phyloP scores from a whole-genome alignment of 2,329 filamentous ascomycete species.

The Basipetospora chlamydospora region DNA sequence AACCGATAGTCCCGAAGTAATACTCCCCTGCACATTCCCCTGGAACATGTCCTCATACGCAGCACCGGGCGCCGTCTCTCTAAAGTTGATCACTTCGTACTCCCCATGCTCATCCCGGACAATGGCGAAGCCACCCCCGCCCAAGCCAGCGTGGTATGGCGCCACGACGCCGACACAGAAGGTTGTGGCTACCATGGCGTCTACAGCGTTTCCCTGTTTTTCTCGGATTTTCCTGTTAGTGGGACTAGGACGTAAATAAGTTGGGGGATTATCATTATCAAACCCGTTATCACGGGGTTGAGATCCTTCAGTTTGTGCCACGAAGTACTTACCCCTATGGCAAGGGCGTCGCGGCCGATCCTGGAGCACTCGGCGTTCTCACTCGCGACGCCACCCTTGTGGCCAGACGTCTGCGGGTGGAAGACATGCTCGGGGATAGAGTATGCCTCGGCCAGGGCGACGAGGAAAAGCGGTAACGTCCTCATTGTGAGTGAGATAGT shows the following conservation, averaged over 20 bases:
- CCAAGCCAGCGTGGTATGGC: slow-evolving; percentile 72
- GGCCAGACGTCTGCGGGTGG: neutral
- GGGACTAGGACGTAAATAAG: too few relatives aligned
- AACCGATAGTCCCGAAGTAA: slow-evolving; percentile 58
- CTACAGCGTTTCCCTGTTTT: slow-evolving; percentile 55
- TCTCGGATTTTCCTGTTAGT: too few relatives aligned
- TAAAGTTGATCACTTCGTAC: slow-evolving; percentile 80
- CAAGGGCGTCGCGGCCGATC: slow-evolving; percentile 50
- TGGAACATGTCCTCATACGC: slow-evolving; percentile 76
- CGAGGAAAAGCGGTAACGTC: neutral
- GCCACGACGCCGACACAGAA: slow-evolving; percentile 63
- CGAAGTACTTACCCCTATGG: slow-evolving; percentile 29
- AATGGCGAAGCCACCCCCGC: slow-evolving; percentile 82
- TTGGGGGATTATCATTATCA: too few relatives aligned
- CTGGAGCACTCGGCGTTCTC: slow-evolving; percentile 54
- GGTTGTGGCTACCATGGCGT: slow-evolving; percentile 59
- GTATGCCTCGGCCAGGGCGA: neutral
- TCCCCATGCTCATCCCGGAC: slow-evolving; percentile 57
- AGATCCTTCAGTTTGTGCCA: too few relatives aligned
- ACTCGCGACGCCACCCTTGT: slow-evolving; percentile 50
- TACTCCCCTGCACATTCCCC: slow-evolving; percentile 50
- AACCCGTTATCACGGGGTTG: too few relatives aligned
- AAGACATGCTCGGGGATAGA: slow-evolving; percentile 1
- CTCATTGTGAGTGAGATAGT: too few relatives aligned
- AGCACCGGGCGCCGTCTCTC: slow-evolving; percentile 73